Evolutionary conservation across 2,329 filamentous ascomycete genomes (phyloP).

Genomic region (Epichloe gansuensis): DNA sequence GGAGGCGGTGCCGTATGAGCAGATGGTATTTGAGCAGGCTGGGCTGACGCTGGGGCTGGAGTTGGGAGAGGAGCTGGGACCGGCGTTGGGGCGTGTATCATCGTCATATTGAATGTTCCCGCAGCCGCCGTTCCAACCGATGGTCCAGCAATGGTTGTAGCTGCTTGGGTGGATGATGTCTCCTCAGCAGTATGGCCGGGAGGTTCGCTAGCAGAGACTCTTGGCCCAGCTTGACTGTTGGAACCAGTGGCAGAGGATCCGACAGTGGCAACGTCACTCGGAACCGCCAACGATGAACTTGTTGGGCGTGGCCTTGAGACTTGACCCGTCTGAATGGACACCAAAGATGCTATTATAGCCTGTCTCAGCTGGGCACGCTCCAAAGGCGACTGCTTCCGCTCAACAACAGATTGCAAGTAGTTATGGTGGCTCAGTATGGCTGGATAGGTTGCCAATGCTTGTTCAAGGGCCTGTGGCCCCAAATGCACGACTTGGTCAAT

Average conservation of each 20-base stretch:
- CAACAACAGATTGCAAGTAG: slow-evolving; percentile 39
- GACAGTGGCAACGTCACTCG: background rate
- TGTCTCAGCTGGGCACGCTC: slow-evolving; percentile 37
- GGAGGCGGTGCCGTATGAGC: background rate
- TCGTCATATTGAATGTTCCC: background rate
- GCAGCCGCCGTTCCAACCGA: background rate
- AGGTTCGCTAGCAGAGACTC: background rate
- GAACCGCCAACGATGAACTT: background rate
- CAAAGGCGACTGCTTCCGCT: slow-evolving; percentile 36
- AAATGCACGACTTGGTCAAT: slow-evolving; percentile 42
- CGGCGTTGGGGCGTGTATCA: background rate
- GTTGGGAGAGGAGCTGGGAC: background rate
- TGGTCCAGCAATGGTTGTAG: background rate
- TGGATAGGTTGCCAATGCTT: slow-evolving; percentile 34
- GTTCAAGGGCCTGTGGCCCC: slow-evolving; percentile 34
- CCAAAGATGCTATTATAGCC: slow-evolving; percentile 33
- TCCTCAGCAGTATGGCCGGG: background rate
- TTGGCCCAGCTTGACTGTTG: background rate
- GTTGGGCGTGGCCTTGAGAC: slow-evolving; percentile 13
- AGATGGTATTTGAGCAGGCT: slow-evolving; percentile 10
- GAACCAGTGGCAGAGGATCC: background rate
- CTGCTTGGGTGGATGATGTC: background rate
- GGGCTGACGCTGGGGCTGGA: slow-evolving; percentile 7
- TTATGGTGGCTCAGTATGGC: slow-evolving; percentile 34
- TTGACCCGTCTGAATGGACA: slow-evolving; percentile 34